A percentile compares a stretch with the other conserved stretches of the same genome.
Evolutionary conservation across 345 rosid species (phyloP).

Genomic region (Citrus sp.): DNA sequence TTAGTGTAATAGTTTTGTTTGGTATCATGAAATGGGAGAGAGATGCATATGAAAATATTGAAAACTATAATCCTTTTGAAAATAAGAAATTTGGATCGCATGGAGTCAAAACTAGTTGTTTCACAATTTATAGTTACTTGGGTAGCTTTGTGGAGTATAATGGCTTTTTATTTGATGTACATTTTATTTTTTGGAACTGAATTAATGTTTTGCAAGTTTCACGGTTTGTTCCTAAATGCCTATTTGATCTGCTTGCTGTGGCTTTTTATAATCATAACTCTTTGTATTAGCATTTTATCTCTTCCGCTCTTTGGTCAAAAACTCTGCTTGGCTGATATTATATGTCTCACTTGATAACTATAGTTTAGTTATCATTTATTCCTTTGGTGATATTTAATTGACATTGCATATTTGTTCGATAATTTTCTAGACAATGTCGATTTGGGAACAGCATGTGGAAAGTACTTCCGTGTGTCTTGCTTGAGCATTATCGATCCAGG

Average conservation of each 20-base stretch:
- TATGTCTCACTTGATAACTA: background rate
- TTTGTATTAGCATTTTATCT: background rate
- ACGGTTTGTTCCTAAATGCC: background rate
- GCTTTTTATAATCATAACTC: background rate
- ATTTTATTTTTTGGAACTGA: background rate
- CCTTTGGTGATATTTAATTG: too few species aligned
- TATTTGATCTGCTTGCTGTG: background rate
- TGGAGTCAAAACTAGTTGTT: background rate
- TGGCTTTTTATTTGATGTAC: background rate
- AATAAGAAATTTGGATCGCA: background rate
- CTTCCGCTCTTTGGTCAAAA: background rate
- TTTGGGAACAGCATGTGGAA: slow-evolving; percentile 78
- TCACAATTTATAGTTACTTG: background rate
- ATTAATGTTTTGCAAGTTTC: background rate
- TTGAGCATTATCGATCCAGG: slow-evolving; percentile 68
- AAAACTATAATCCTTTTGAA: too few species aligned
- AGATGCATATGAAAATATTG: background rate
- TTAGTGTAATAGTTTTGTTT: too few species aligned
- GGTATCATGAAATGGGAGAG: background rate
- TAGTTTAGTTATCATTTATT: too few species aligned
- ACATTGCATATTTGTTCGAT: background rate
- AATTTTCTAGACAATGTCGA: slow-evolving; percentile 55
- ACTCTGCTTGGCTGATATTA: background rate
- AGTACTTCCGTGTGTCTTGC: slow-evolving; percentile 75
- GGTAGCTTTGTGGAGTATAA: background rate